Evolutionary conservation across 176 grass and related monocot genomes (phyloP).

Genomic region (Cenchrus purpureus): DNA sequence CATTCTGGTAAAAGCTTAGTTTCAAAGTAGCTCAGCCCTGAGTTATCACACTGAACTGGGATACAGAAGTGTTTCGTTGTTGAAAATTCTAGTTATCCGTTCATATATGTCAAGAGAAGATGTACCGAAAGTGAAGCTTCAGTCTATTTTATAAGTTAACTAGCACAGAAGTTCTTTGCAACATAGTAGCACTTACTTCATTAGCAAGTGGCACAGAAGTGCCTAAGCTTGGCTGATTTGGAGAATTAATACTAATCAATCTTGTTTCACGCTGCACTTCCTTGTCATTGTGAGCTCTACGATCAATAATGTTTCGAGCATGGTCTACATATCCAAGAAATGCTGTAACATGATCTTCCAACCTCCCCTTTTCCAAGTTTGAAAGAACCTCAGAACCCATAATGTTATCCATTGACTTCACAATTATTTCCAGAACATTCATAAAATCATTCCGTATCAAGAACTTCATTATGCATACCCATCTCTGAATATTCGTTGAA

Average conservation of each 20-base stretch:
- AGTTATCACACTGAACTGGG: neutral
- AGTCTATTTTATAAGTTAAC: neutral
- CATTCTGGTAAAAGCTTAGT: neutral
- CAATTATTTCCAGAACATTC: conserved; percentile 72
- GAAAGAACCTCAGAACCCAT: conserved; percentile 62
- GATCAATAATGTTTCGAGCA: conserved; percentile 55
- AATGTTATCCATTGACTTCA: conserved; percentile 60
- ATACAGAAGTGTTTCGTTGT: conserved; percentile 13
- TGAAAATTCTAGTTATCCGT: conserved; percentile 7
- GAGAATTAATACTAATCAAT: conserved; percentile 29
- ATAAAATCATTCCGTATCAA: conserved; percentile 63
- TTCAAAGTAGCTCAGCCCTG: neutral
- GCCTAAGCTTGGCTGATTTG: conserved; percentile 30
- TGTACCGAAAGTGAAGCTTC: neutral
- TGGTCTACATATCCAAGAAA: conserved; percentile 62
- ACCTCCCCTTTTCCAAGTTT: conserved; percentile 56
- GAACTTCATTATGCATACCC: conserved; percentile 71
- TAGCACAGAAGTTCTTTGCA: conserved; percentile 18
- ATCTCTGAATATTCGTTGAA: conserved; percentile 71
- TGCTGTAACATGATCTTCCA: conserved; percentile 61
- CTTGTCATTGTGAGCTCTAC: conserved; percentile 43
- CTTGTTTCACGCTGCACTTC: conserved; percentile 35
- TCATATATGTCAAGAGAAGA: neutral
- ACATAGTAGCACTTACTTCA: conserved; percentile 63
- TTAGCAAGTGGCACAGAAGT: conserved; percentile 37